Conservation (phyloP, 2,329 filamentous ascomycete species). For the Alternaria rosae region DNA sequence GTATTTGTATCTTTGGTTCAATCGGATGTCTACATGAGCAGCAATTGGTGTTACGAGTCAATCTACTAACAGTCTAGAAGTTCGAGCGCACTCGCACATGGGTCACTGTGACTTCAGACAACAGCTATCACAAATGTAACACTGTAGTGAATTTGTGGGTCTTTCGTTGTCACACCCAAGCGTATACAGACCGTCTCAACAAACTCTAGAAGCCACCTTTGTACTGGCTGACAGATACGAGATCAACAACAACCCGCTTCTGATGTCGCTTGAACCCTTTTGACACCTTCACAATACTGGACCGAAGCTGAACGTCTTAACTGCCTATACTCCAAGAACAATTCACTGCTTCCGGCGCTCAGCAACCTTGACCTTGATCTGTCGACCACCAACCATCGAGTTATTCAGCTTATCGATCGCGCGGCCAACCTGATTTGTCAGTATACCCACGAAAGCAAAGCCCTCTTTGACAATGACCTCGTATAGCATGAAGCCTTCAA, state of each 20-base stretch:
- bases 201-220: neutral
- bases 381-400: neutral
- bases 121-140: neutral
- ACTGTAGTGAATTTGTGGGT: neutral
- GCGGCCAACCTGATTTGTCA: neutral
- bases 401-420: neutral
- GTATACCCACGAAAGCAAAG: neutral
- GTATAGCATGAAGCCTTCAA: neutral
- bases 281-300: neutral
- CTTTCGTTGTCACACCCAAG: neutral
- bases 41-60: neutral
- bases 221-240: neutral
- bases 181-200: neutral
- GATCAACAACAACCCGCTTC: neutral
- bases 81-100: neutral
- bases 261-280: neutral
- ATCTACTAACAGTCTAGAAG: neutral
- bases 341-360: neutral
- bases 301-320: too few relatives aligned
- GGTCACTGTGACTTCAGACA: neutral
- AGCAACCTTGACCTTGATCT: neutral
- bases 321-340: too few relatives aligned
- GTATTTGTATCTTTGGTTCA: neutral
- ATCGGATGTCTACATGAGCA: rapidly evolving
- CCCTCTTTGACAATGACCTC: neutral